Conservation (phyloP, 768 basidiomycete species). For the Tephrocybe rancida region DNA sequence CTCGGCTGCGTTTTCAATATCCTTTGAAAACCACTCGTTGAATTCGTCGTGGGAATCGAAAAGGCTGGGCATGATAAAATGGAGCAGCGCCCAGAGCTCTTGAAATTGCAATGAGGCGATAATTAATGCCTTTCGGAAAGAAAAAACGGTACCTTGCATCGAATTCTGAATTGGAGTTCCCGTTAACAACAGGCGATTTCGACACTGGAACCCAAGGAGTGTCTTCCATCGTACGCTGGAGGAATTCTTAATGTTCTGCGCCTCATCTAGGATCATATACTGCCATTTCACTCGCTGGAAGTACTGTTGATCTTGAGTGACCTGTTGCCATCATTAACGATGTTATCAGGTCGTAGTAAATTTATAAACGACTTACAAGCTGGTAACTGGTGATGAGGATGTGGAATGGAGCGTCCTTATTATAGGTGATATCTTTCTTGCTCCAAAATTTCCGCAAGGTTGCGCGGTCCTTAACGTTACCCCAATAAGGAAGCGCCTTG, state of each 20-base stretch:
- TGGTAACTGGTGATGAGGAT: constrained; percentile 97
- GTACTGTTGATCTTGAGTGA: constrained; percentile 96
- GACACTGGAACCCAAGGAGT: constrained; percentile 90
- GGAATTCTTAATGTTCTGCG: constrained; percentile 99
- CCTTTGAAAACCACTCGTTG: constrained; percentile 99
- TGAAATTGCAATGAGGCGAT: constrained; percentile 9
- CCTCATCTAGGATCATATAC: constrained; percentile 99
- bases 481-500: constrained; percentile 98
- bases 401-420: constrained; percentile 95
- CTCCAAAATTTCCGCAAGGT: constrained; percentile 98
- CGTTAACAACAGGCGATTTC: constrained; percentile 92
- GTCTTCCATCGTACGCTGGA: constrained; percentile 97
- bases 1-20: constrained; percentile 93
- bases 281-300: constrained; percentile 99
- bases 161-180: constrained; percentile 99
- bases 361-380: constrained; percentile 53
- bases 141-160: constrained; percentile 81
- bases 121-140: background rate
- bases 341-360: background rate
- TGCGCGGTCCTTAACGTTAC: constrained; percentile 92
- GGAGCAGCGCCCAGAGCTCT: constrained; percentile 98
- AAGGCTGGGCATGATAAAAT: constrained; percentile 99
- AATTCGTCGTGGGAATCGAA: constrained; percentile 99
- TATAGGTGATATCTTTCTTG: constrained; percentile 94
- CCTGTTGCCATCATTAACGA: constrained; percentile 40